Percentiles rank a stretch among this genome's conserved stretches.
phyloP scores from a whole-genome alignment of 73 alveolate genomes.

The Symbiodinium pilosum region DNA sequence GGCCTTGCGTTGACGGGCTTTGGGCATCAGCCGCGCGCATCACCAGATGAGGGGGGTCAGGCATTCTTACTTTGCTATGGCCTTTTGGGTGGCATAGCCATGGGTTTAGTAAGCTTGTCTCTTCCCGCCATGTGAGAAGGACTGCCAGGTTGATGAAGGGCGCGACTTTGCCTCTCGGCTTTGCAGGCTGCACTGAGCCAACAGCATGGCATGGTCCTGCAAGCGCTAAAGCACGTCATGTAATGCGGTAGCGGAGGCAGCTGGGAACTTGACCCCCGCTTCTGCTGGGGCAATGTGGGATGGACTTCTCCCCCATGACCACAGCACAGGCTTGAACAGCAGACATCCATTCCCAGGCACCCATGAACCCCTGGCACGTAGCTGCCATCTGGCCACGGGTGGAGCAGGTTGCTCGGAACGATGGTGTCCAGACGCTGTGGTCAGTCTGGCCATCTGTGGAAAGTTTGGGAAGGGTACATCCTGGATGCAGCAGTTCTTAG shows the following conservation, averaged over 20 bases:
- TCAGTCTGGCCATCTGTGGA: constrained; percentile 80
- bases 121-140: no score
- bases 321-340: constrained; percentile 24
- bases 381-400: constrained; percentile 70
- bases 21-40: background rate
- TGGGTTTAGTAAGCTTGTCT: background rate
- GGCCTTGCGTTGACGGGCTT: no score
- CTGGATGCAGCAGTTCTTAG: constrained; percentile 56
- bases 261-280: constrained; percentile 37
- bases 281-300: constrained; percentile 13
- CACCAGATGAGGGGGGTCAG: background rate
- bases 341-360: constrained; percentile 74
- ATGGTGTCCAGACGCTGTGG: constrained; percentile 64
- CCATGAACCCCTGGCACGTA: constrained; percentile 81
- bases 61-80: background rate
- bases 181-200: no score
- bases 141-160: no score
- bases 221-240: no score
- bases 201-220: no score
- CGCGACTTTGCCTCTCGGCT: no score
- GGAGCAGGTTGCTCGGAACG: constrained; percentile 68
- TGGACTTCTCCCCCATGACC: constrained; percentile 64
- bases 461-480: constrained; percentile 74
- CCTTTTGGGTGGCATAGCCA: background rate
- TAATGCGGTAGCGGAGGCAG: no score